These are phyloP conservation scores for Phanerochaete sordida DNA, from an alignment of 768 basidiomycete species.

Conservation along the genomic window DNA sequence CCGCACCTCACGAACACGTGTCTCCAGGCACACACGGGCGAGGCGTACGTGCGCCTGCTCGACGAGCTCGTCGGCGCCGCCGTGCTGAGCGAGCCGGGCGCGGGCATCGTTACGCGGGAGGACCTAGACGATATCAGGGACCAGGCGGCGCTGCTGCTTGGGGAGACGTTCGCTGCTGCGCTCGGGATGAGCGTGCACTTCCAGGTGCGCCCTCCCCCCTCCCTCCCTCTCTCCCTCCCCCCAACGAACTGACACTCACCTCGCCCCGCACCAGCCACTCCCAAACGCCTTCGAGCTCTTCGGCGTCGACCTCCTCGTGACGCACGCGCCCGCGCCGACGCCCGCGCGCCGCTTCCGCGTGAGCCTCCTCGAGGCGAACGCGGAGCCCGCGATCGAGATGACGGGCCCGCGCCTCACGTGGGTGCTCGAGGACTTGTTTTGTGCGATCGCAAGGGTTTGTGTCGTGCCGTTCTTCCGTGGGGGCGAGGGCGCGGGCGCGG, in stretches of 20 bases:
- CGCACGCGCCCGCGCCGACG: constrained; percentile 27
- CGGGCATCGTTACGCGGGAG: constrained; percentile 21
- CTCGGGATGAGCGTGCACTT: constrained; percentile 80
- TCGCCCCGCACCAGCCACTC: constrained; percentile 48
- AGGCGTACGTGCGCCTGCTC: constrained; percentile 72
- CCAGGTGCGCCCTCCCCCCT: constrained; percentile 47
- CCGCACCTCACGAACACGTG: constrained; percentile 93
- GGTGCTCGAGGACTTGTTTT: constrained; percentile 80
- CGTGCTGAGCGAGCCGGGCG: constrained; percentile 36
- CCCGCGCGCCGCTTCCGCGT: constrained; percentile 44
- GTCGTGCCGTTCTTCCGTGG: constrained; percentile 61
- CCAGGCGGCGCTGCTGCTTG: constrained; percentile 63
- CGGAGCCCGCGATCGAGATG: constrained; percentile 93
- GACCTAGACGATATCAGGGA: constrained; percentile 52
- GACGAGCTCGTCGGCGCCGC: constrained; percentile 73
- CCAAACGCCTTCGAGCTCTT: constrained; percentile 95
- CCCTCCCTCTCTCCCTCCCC: neutral
- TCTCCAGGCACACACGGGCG: constrained; percentile 65
- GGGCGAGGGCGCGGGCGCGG: neutral
- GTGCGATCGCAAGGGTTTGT: constrained; percentile 61
- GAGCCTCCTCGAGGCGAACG: constrained; percentile 86
- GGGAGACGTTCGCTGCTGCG: constrained; percentile 85
- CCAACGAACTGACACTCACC: neutral
- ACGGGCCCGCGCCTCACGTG: constrained; percentile 81
- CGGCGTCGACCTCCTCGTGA: constrained; percentile 89